Base-by-base conservation (phyloP, 257 asterid species). In the Capsicum pubescens region DNA sequence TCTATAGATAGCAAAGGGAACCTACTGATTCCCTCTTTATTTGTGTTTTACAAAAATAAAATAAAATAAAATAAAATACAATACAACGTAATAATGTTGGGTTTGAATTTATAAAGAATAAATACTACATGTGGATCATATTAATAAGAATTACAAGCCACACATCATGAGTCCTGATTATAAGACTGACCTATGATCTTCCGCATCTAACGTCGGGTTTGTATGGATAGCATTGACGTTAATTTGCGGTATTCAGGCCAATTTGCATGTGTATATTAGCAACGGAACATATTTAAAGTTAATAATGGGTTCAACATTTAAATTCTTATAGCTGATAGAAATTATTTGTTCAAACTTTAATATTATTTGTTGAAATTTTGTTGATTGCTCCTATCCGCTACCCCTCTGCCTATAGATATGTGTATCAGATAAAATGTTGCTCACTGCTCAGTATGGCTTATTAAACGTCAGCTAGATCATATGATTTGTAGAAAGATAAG, bases 241-340 rank as follows among this genome's bases (percentile, higher is more conserved):
- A 6, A 66, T 66, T 32, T 0, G 9, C 13, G 9, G 4, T 32
- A 4, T 66, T 32, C 48, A 10, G 0, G 6, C 32, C 46, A 32
- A 8, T 66, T 66, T 26, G 32, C 32, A 26, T 32, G 0, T 13
- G 10, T 66, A 6, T 66, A 12, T 0, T 13, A 26, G 32, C 32
- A 26, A 1, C 1, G 1, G 39, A 0, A 64, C 5, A 0, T 32
- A 12, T 32, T 32, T 0, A 32, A 66, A 32, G 1, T 0, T 39
- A 39, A 4, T 32, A 9, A 63, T 63, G 35, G 11, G 15, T 19
- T 61, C 8, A 61, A 21, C 10, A 61, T 61, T 61, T 61, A 5
- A 4, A 1, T 21, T 60, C 9, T 60, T 61, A 21, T 21, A 9
- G 39, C 11, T 61, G 69, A 66, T 9, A n/a, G 7, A 60, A 0